Evolutionary conservation across 2,329 filamentous ascomycete genomes (phyloP), one percentile per base, ranked within the genome.

Genomic region (Huntiella bhutanensis): DNA sequence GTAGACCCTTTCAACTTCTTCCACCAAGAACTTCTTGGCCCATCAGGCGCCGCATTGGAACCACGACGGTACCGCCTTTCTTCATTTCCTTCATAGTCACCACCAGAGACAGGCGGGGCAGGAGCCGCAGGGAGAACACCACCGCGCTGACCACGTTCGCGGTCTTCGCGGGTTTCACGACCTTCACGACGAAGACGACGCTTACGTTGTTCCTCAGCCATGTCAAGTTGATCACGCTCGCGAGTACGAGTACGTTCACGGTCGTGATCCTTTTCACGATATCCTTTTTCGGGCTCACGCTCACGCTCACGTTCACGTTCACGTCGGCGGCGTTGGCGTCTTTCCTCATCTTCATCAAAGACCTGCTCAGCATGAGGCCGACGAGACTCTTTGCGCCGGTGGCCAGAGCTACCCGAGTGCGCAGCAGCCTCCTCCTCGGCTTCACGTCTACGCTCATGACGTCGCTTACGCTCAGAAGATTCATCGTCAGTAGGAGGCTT

Each of bases 1-100:
- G 46, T 46, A 57, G 51, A 62, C 45, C 65, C 64, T 4, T 66
- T 67, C 45, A 73, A 57, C 61, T 73, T 74, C 60, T 62, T 70
- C 72, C 72, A 76, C 71, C 72, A 75, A 52, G 70, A 73, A 51
- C 66, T 71, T 48, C 69, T 62, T 15, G 70, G 70, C 10, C 68
- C 62, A 8, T 61, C 52, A 47, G 71, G 68, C 51, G 62, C 61
- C 16, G 62, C 54, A 15, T 63, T 62, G 36, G 60, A 58, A 15
- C 65, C 64, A 16, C 60, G 59, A 39, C 57, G 60, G 40, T 63
- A 62, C 19, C 64, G 60, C 33, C 64, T 61, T 49, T 68, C 66
- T 37, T 66, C 64, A 47, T 64, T 66, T 2, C 62, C 64, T 44
- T 66, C 65, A 10, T 64, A 67, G 5, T 56, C 53, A 15, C 54